These are phyloP conservation scores for Wickerhamomyces ciferrii DNA, from an alignment of 805 yeast species.

Conservation along the genomic window DNA sequence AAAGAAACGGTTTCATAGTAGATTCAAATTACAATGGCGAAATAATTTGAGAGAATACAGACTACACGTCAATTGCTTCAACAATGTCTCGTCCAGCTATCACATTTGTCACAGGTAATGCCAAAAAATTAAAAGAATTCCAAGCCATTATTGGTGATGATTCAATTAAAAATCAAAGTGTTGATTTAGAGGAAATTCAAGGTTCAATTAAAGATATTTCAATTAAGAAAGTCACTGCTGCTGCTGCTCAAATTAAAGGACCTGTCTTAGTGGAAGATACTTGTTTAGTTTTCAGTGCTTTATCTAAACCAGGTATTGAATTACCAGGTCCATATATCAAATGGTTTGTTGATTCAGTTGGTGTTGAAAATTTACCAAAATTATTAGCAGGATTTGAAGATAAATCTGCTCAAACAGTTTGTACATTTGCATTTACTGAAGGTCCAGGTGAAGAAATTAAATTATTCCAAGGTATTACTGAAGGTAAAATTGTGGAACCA, in stretches of 20 bases:
- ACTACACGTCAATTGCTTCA: too few species aligned
- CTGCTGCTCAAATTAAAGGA: constrained; percentile 57
- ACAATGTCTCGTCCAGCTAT: constrained; percentile 22
- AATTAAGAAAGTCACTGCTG: constrained; percentile 69
- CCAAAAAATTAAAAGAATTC: constrained; percentile 83
- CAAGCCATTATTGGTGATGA: constrained; percentile 58
- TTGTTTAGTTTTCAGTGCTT: constrained; percentile 77
- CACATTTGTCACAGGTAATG: constrained; percentile 83
- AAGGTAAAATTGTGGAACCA: constrained; percentile 69
- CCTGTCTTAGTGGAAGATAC: constrained; percentile 97
- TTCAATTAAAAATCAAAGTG: constrained; percentile 49
- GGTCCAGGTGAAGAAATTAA: constrained; percentile 71
- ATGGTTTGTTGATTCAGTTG: constrained; percentile 81
- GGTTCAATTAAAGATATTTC: constrained; percentile 84
- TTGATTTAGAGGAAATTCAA: constrained; percentile 90
- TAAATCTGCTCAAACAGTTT: constrained; percentile 80
- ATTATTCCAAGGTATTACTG: constrained; percentile 79
- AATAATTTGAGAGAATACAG: too few species aligned
- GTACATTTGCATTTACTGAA: constrained; percentile 88
- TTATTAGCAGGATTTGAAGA: constrained; percentile 79
- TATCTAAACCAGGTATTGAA: constrained; percentile 44
- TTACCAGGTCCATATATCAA: constrained; percentile 95
- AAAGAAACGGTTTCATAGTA: not conserved
- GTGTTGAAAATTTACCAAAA: constrained; percentile 70
- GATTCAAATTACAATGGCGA: not conserved